Base-by-base conservation (phyloP, 805 yeast species). In the Candida tallmaniae region DNA sequence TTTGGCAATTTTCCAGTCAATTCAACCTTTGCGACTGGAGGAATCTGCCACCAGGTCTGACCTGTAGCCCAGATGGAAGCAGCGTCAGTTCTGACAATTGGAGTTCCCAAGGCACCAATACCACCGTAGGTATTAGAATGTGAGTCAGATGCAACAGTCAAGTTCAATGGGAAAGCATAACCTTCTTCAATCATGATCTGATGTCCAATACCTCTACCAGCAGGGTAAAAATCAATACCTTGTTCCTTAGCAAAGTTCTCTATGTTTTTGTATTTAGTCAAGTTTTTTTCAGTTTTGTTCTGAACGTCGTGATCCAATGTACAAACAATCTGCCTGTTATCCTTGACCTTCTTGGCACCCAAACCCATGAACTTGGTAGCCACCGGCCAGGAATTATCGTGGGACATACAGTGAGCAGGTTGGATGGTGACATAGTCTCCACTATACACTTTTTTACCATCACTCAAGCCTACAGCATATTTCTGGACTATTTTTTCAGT, bases 11-110 rank as follows among this genome's bases (percentile, higher is more conserved):
- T 60, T 27, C 96, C 96, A 45, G 73, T 68, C 36, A 93, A 73
- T 58, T 86, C 94, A 7, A 93, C 97, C 51, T 80, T 78, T 23
- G 97, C 98, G 16, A 93, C 97, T 0, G 98, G 97, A 3, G 99
- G 99, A 36, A 93, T 86, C 74, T 94, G 98, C 98, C 98, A 93
- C 99, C 99, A 93, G 3, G 98, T 93, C 65, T 88, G 95, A 26
- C 97, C 97, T 0, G 99, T 93, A 9, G 99, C 97, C 99, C 99
- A 93, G 46, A 93, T 90, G 7, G 97, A 78, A 4, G 99, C 99
- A 15, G 97, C 98, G 62, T 93, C 99, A 0, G 99, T 93, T 62
- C 99, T 77, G 37, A 93, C 99, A 36, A 93, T 83, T 7, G 99
- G 97, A 3, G 98, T 94, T 34, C 99, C 99, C 38, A 93, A 67